Percentiles rank a stretch among this genome's conserved stretches.
Evolutionary conservation across 352 stramenopile species (phyloP).

Genomic region (Thraustotheca clavata): DNA sequence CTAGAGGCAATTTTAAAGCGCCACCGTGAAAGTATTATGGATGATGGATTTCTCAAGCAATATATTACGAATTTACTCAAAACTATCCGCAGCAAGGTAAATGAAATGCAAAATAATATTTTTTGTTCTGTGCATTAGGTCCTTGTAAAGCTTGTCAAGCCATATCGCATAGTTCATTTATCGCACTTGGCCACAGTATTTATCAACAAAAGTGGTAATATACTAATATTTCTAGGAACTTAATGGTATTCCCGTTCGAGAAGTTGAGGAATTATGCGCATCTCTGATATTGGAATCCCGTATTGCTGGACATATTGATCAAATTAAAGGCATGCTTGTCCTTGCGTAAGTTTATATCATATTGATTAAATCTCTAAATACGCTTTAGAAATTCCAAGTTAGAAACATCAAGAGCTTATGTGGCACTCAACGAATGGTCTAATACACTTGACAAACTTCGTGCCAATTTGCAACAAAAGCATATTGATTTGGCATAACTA

Average conservation of each 20-base stretch:
- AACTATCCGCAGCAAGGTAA: constrained; percentile 92
- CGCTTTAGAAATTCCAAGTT: not conserved
- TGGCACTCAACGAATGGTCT: not conserved
- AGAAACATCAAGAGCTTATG: not conserved
- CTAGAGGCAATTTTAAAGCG: constrained; percentile 80
- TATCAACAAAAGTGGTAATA: not conserved
- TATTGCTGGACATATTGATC: constrained; percentile 90
- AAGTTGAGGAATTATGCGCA: constrained; percentile 91
- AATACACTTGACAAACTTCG: not conserved
- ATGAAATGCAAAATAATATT: constrained; percentile 32
- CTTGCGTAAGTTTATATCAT: constrained; percentile 22
- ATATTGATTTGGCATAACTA: not conserved
- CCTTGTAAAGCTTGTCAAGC: constrained; percentile 88
- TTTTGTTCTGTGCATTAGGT: constrained; percentile 71
- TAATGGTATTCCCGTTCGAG: constrained; percentile 83
- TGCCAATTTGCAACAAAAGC: not conserved
- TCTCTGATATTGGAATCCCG: constrained; percentile 89
- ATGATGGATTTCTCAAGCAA: constrained; percentile 93
- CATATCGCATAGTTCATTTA: constrained; percentile 91
- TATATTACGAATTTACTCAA: constrained; percentile 91
- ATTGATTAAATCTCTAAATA: not conserved
- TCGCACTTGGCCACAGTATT: constrained; percentile 68
- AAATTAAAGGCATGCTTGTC: constrained; percentile 73
- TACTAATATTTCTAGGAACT: constrained; percentile 44
- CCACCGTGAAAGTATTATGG: constrained; percentile 86